Percentiles rank a stretch among this genome's conserved stretches.
phyloP scores from a whole-genome alignment of 495 filamentous ascomycete species.

The Talaromyces nanjingensis region DNA sequence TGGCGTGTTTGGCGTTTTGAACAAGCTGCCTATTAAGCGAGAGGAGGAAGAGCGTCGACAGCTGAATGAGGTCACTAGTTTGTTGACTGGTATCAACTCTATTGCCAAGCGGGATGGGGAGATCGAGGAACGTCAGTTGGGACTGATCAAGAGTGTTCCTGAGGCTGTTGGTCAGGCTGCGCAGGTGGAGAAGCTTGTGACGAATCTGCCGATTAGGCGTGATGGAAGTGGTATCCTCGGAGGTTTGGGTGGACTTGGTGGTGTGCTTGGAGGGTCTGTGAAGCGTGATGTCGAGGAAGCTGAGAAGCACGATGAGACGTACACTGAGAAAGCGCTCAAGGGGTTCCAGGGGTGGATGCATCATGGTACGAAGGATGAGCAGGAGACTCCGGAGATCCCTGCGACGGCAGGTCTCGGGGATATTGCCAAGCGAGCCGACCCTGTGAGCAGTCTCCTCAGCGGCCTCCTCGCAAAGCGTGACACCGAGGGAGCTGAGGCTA shows the following conservation, averaged over 20 bases:
- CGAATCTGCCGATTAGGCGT: conserved; percentile 1
- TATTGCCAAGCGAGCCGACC: background rate
- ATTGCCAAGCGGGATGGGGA: background rate
- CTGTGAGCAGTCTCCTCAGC: background rate
- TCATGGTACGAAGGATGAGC: background rate
- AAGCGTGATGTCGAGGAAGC: background rate
- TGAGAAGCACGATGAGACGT: background rate
- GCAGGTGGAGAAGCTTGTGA: background rate
- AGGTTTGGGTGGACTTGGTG: background rate
- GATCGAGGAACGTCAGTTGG: background rate
- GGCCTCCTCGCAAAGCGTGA: background rate
- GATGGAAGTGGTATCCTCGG: background rate
- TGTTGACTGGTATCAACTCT: background rate
- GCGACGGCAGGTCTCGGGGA: background rate
- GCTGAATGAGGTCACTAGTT: background rate
- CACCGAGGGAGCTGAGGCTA: background rate
- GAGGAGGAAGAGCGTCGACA: background rate
- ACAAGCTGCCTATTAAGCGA: background rate
- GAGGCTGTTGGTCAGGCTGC: background rate
- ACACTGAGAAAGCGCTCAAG: background rate
- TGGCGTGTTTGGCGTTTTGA: conserved; percentile 1
- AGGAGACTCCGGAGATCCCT: background rate
- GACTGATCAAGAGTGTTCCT: background rate
- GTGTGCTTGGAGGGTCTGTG: background rate
- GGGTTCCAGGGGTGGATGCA: background rate